Evolutionary conservation across 1,139 yeast species (phyloP).

Genomic region (Diutina pseudorugosa): DNA sequence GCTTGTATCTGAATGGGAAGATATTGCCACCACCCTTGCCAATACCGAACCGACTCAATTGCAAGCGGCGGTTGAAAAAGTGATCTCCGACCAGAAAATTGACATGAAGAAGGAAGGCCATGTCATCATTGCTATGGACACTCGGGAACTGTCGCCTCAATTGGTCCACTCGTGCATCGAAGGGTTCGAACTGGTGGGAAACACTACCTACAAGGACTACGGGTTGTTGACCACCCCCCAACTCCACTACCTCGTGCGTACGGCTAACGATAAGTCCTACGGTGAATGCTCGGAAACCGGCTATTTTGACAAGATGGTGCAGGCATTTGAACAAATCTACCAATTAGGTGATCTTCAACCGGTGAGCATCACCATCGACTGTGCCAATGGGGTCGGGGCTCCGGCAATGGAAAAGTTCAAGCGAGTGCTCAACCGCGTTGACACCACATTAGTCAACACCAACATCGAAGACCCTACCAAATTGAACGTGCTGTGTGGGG

Average conservation of each 20-base stretch:
- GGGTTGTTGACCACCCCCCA: slow-evolving; percentile 89
- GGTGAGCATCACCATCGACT: slow-evolving; percentile 54
- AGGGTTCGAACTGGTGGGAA: slow-evolving; percentile 42
- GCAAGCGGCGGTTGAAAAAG: slow-evolving; percentile 13
- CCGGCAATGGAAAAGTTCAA: slow-evolving; percentile 42
- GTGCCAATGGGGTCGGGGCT: slow-evolving; percentile 95
- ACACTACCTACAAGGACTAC: slow-evolving; percentile 38
- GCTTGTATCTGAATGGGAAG: slow-evolving; percentile 82
- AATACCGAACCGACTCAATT: slow-evolving; percentile 41
- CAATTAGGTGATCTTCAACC: slow-evolving; percentile 13
- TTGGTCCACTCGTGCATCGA: slow-evolving; percentile 54
- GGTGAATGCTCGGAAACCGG: slow-evolving; percentile 60
- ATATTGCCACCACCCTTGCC: slow-evolving; percentile 68
- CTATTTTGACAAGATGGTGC: slow-evolving; percentile 54
- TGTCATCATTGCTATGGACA: slow-evolving; percentile 54
- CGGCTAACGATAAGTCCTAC: slow-evolving; percentile 49
- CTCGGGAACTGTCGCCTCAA: slow-evolving; percentile 67
- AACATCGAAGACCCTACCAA: slow-evolving; percentile 40
- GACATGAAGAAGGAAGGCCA: slow-evolving; percentile 24
- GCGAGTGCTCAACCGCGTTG: slow-evolving; percentile 29
- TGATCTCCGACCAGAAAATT: slow-evolving; percentile 24
- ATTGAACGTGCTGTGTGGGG: slow-evolving; percentile 81
- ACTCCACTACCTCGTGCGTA: slow-evolving; percentile 75
- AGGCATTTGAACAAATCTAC: slow-evolving; percentile 22
- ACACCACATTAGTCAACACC: slow-evolving; percentile 45